Evolutionary conservation across 495 filamentous ascomycete genomes (phyloP).

Genomic region (Paragyromitra xinjiangensis): DNA sequence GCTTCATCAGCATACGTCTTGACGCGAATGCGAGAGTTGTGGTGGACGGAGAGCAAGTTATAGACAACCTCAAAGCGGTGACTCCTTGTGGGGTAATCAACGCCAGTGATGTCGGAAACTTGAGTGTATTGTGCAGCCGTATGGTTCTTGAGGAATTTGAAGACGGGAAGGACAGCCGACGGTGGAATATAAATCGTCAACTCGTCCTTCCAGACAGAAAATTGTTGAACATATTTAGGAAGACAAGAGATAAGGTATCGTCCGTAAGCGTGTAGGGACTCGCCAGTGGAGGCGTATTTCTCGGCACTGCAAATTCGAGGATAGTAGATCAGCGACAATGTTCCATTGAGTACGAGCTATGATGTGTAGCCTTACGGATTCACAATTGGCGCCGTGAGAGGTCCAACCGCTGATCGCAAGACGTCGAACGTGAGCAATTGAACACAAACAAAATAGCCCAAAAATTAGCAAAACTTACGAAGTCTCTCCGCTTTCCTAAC

Average conservation of each 20-base stretch:
- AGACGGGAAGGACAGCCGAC: slow-evolving; percentile 84
- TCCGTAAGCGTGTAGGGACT: slow-evolving; percentile 89
- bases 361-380: slow-evolving; percentile 66
- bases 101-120: slow-evolving; percentile 87
- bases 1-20: slow-evolving; percentile 99
- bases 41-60: slow-evolving; percentile 92
- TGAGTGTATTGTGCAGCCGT: slow-evolving; percentile 96
- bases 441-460: not conserved
- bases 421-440: slow-evolving; percentile 22
- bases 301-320: slow-evolving; percentile 64
- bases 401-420: slow-evolving; percentile 63
- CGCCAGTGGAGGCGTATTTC: slow-evolving; percentile 85
- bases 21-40: slow-evolving; percentile 95
- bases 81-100: slow-evolving; percentile 93
- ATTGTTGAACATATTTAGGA: slow-evolving; percentile 98
- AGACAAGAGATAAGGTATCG: slow-evolving; percentile 95
- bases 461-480: slow-evolving; percentile 61
- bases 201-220: slow-evolving; percentile 99
- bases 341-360: not conserved
- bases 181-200: slow-evolving; percentile 92
- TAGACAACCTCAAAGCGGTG: slow-evolving; percentile 98
- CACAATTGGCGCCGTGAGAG: slow-evolving; percentile 79
- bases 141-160: slow-evolving; percentile 94
- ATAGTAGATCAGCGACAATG: slow-evolving; percentile 14
- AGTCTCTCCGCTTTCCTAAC: slow-evolving; percentile 72